These are phyloP conservation scores for Aspergillus sparsus DNA, from an alignment of 495 filamentous ascomycete species.

Conservation along the genomic window DNA sequence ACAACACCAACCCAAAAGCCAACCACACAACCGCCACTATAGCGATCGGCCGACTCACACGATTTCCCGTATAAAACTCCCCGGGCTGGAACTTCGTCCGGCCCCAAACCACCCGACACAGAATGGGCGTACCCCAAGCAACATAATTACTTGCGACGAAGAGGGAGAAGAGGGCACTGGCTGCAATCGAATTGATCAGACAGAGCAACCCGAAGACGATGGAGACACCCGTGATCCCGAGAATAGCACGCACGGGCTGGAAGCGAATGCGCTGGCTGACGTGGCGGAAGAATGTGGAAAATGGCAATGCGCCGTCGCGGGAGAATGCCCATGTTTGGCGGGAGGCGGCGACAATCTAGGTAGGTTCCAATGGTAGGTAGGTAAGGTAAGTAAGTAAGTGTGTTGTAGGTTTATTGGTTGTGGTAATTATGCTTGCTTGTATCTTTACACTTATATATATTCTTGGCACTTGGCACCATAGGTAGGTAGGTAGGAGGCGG, in stretches of 20 bases:
- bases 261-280: constrained; percentile 52
- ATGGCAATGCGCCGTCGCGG: constrained; percentile 58
- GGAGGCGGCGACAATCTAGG: constrained; percentile 51
- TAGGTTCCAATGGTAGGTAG: constrained; percentile 3
- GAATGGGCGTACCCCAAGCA: constrained; percentile 60
- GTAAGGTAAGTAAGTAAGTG: not conserved
- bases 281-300: constrained; percentile 58
- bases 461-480: not conserved
- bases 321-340: constrained; percentile 60
- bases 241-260: constrained; percentile 57
- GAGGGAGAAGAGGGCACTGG: constrained; percentile 60
- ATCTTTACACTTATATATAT: not conserved
- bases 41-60: constrained; percentile 49
- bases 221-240: constrained; percentile 53
- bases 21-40: constrained; percentile 54
- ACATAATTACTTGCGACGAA: constrained; percentile 59
- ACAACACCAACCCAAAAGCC: constrained; percentile 53
- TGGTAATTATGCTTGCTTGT: no score
- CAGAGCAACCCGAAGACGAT: constrained; percentile 56
- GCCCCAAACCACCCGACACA: constrained; percentile 61
- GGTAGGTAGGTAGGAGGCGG: constrained; percentile 24
- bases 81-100: constrained; percentile 57
- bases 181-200: constrained; percentile 56
- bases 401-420: constrained; percentile 31
- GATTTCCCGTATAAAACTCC: constrained; percentile 55